Evolutionary conservation across 2,329 filamentous ascomycete species (phyloP).

Genomic region (Alternaria sp.): DNA sequence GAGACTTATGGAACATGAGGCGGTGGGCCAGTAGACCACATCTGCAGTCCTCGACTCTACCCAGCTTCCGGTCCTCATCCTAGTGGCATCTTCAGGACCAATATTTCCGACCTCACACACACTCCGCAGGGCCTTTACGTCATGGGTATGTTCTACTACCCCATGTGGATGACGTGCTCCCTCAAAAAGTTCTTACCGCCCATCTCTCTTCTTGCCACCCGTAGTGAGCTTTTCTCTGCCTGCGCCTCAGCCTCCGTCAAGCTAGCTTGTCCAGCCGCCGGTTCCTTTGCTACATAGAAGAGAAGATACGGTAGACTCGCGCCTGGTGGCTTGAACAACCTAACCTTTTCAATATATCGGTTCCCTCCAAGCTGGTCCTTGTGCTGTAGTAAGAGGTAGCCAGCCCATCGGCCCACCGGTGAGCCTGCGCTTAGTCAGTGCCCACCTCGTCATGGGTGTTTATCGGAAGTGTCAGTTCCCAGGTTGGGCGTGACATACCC

Average conservation of each 20-base stretch:
- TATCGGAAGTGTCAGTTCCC: not conserved
- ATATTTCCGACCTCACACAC: too few species aligned
- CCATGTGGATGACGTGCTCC: conserved; percentile 4
- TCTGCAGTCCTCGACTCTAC: too few species aligned
- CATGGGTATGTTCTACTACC: not conserved
- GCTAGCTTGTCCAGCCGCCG: not conserved
- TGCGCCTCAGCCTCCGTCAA: not conserved
- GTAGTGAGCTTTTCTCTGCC: not conserved
- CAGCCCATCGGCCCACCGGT: conserved; percentile 17
- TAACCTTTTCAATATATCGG: conserved; percentile 19
- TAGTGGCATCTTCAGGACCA: too few species aligned
- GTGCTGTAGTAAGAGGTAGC: conserved; percentile 24
- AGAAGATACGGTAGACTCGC: conserved; percentile 15
- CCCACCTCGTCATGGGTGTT: not conserved
- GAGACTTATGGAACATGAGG: too few species aligned
- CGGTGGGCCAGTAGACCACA: too few species aligned
- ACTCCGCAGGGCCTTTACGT: not conserved
- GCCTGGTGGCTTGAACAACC: conserved; percentile 6
- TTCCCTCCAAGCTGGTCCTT: conserved; percentile 19
- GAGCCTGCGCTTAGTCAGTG: conserved; percentile 7
- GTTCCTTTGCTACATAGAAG: conserved; percentile 14
- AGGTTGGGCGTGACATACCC: conserved; percentile 3
- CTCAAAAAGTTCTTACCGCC: conserved; percentile 1
- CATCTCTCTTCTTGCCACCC: not conserved
- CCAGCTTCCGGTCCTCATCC: too few species aligned